Base-by-base conservation (phyloP, 2,329 filamentous ascomycete species). In the Arthrobotrys conoides region DNA sequence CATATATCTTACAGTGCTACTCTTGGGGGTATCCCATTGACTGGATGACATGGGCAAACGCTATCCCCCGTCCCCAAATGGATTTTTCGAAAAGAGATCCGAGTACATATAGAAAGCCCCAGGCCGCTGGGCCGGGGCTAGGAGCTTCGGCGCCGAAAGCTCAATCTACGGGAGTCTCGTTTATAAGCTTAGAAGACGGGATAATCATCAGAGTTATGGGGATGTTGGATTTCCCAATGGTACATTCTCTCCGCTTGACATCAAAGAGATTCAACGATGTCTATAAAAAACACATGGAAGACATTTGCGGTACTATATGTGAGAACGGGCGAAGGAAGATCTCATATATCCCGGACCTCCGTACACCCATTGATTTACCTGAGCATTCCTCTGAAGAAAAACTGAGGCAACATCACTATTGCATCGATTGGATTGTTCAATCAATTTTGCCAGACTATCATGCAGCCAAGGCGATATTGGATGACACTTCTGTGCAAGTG, bases 371-470 rank as follows among this genome's bases (percentile, higher is more conserved):
- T 5, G 51, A 24, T 12, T 61, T 61, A 2, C 30, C 66, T 16
- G 36, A 67, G 27, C 61, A 48, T 16, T 36, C 63, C 27, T 77
- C 73, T 3, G 66, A 77, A 24, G 12, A 27, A 9, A 67, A 63
- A 41, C 36, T 71, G 14, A 64, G 61, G 30, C 59, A 71, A 14
- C 53, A 71, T 22, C 46, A 67, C 46, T 63, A 57, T 44, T 71
- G 61, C n/a, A 71, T 68, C 30, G 44, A 65, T n/a, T 77, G 73
- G 73, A 38, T 68, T 4, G 67, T 71, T 5, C 18, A 44, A 10
- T 20, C 51, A 3, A 41, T 77, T 18, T 38, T 77, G 51, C 27
- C 59, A 5, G n/a, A 30, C 14, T 71, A 57, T 33, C 51, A 33
- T 10, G 12, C 63, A 22, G n/a, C 10, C 5, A 48, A 8, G 4